These are phyloP conservation scores for Pyrenophora tritici-repentis DNA, from an alignment of 2,329 filamentous ascomycete species.

Conservation along the genomic window DNA sequence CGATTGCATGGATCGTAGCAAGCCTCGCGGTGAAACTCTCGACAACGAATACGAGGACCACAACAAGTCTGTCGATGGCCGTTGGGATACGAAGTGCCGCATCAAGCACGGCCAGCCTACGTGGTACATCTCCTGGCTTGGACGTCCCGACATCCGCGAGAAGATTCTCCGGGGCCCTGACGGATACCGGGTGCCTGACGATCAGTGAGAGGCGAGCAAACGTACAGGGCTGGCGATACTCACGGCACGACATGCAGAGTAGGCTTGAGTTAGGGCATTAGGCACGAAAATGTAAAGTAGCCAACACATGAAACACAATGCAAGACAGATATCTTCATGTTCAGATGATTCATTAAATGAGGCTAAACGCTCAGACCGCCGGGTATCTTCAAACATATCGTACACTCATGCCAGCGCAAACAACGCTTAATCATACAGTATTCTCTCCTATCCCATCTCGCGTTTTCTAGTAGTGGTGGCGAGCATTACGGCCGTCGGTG, in stretches of 20 bases:
- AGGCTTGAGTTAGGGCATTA: background rate
- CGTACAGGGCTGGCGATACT: no score
- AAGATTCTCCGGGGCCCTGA: conserved; percentile 19
- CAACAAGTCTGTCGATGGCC: conserved; percentile 12
- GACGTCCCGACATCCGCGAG: conserved; percentile 22
- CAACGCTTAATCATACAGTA: background rate
- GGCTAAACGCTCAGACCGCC: conserved; percentile 14
- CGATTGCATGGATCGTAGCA: conserved; percentile 35
- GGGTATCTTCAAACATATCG: conserved; percentile 24
- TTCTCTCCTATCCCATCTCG: background rate
- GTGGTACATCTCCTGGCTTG: conserved; percentile 38
- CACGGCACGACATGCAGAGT: background rate
- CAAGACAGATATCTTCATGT: background rate
- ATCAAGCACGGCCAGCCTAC: conserved; percentile 33
- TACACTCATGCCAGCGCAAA: conserved; percentile 12
- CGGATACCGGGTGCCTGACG: conserved; percentile 2
- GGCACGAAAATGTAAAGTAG: background rate
- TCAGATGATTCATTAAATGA: conserved; percentile 5
- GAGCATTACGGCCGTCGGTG: conserved; percentile 68
- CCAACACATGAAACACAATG: background rate
- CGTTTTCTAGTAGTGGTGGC: conserved; percentile 31
- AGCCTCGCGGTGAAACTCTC: conserved; percentile 8
- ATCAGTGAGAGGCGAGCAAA: background rate
- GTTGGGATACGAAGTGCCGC: conserved; percentile 33
- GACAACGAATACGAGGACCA: conserved; percentile 32